Base-by-base conservation (phyloP, 495 filamentous ascomycete species). In the Xylaria telfairii region DNA sequence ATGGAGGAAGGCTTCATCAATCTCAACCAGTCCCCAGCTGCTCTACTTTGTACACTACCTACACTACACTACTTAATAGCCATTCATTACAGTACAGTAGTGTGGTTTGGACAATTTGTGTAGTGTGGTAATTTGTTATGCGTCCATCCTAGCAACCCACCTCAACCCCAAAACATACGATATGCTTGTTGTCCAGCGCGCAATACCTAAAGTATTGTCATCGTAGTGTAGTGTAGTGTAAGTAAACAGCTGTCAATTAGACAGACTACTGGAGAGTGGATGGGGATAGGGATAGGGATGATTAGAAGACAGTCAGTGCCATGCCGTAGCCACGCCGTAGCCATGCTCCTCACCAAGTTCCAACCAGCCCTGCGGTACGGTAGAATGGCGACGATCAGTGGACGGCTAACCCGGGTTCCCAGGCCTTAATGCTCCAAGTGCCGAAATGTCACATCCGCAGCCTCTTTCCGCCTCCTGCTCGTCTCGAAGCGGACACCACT, bases 391-490 rank as follows among this genome's bases (percentile, higher is more conserved):
- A 46, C 65, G 65, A 68, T 68, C 65, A 59, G 37, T 57, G 37
- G 51, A 68, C 41, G 51, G 53, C 41, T 46, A 53, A 57, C 46
- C 64, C 32, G 64, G 47, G 64, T 47, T 39, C 32, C 19, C 7
- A 66, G 30, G 30, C 30, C 34, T 41, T 53, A 26, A 30, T 30
- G 21, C 64, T 54, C 24, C 47, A 70, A 70, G 68, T 70, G 68
- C 60, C 68, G 61, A 70, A 65, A 32, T 59, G 68, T 70, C 47
- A 64, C 68, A 63, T 64, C 68, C 68, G 68, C 59, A 70, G 61
- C 60, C 60, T 70, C 61, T n/a, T 70, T 28, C 61, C 60, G 49
- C 60, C 47, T 59, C 26, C 34, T 41, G 56, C 34, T 30, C 46
- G 37, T 30, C 44, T 69, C 21, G 57, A 37, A 39, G 67, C 66